Evolutionary conservation across 768 basidiomycete genomes (phyloP).

Genomic region (Macrolepiota fuliginosa): DNA sequence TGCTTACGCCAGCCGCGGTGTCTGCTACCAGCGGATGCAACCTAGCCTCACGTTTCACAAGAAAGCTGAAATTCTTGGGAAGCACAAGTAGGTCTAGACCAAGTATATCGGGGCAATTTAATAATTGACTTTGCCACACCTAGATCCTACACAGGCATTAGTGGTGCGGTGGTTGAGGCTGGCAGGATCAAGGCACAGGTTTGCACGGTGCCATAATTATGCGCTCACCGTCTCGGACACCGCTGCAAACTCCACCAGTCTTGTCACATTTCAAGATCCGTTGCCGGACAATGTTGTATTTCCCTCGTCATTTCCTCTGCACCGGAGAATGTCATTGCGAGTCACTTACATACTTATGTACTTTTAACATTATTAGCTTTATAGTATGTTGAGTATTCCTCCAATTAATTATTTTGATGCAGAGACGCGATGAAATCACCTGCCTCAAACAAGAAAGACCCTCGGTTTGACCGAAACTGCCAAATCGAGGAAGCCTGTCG

Average conservation of each 20-base stretch:
- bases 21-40: constrained; percentile 16
- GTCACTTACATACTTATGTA: too few relatives aligned
- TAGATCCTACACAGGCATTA: constrained; percentile 1
- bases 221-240: background rate
- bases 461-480: background rate
- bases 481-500: background rate
- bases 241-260: background rate
- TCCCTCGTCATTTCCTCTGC: too few relatives aligned
- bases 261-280: background rate
- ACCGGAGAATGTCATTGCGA: too few relatives aligned
- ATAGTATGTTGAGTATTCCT: too few relatives aligned
- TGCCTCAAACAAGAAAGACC: background rate
- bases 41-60: constrained; percentile 13
- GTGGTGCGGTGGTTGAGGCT: background rate
- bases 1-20: constrained; percentile 13
- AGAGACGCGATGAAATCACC: background rate
- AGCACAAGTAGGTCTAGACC: constrained; percentile 10
- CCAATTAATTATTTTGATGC: too few relatives aligned
- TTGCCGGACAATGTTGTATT: too few relatives aligned
- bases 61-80: constrained; percentile 18
- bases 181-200: background rate
- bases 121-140: background rate
- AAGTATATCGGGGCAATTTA: too few relatives aligned
- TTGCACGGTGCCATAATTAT: background rate
- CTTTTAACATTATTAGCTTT: too few relatives aligned